A percentile compares a stretch with the other conserved stretches of the same genome.
Conservation (phyloP, 1,284 basidiomycete genomes). For the Ganoderma multipileum region DNA sequence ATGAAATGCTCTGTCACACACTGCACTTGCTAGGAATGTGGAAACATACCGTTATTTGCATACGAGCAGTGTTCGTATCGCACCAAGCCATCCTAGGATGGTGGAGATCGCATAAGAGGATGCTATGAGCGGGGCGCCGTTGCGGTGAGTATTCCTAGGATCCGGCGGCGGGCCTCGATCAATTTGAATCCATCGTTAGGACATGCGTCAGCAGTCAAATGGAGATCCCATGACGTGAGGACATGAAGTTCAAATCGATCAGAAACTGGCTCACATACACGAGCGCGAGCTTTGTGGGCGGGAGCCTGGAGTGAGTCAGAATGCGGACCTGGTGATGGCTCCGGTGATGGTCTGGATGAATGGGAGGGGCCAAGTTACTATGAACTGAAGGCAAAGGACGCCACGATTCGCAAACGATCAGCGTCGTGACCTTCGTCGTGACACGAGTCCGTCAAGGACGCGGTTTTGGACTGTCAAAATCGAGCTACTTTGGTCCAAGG, state of each 20-base stretch:
- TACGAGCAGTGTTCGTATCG: too few relatives aligned
- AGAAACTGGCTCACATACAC: background rate
- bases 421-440: background rate
- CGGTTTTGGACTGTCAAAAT: constrained; percentile 10
- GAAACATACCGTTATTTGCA: background rate
- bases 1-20: background rate
- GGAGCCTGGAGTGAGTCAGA: constrained; percentile 1
- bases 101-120: constrained; percentile 3
- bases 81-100: constrained; percentile 3
- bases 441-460: background rate
- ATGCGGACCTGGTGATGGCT: background rate
- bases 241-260: constrained; percentile 1
- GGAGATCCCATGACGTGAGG: background rate
- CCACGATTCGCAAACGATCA: background rate
- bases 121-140: constrained; percentile 15
- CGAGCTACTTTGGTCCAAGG: background rate
- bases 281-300: background rate
- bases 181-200: constrained; percentile 11
- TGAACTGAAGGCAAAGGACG: background rate
- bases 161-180: background rate
- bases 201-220: constrained; percentile 21
- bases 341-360: background rate
- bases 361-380: background rate
- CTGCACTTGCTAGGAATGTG: background rate
- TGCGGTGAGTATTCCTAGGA: background rate